phyloP scores from a whole-genome alignment of 129 eudicot species.

The Escallonia herrerae region DNA sequence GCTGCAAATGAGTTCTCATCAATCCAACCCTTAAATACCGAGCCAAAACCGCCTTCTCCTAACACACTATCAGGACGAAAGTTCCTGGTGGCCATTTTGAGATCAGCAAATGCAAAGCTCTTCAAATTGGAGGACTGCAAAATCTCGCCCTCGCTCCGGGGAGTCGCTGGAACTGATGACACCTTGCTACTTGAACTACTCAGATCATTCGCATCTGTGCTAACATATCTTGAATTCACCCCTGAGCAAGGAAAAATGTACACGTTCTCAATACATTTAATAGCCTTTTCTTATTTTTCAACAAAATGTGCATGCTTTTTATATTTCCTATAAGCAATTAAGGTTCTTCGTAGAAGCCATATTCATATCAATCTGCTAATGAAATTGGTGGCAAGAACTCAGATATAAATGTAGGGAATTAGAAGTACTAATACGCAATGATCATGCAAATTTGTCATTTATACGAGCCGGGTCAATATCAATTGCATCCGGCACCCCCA shows the following conservation, averaged over 20 bases:
- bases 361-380: too few relatives aligned
- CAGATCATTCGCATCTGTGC: constrained; percentile 36
- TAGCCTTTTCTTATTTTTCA: background rate
- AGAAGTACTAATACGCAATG: too few relatives aligned
- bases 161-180: constrained; percentile 63
- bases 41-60: constrained; percentile 93
- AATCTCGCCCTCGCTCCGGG: constrained; percentile 75
- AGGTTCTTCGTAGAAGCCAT: too few relatives aligned
- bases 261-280: background rate
- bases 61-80: constrained; percentile 88
- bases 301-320: too few relatives aligned
- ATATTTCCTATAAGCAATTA: too few relatives aligned
- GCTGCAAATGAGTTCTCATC: constrained; percentile 65
- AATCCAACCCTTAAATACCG: constrained; percentile 94
- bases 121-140: constrained; percentile 67
- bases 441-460: too few relatives aligned
- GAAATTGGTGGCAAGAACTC: too few relatives aligned
- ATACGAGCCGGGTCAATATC: too few relatives aligned
- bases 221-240: constrained; percentile 37
- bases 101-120: constrained; percentile 61
- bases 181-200: constrained; percentile 44
- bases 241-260: constrained; percentile 29
- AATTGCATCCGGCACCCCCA: too few relatives aligned
- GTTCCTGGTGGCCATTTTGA: constrained; percentile 72
- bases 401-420: too few relatives aligned